Percentiles rank a stretch among this genome's conserved stretches.
These are phyloP conservation scores for Corylus heterophylla DNA, from an alignment of 306 rosid genomes.

Conservation along the genomic window DNA sequence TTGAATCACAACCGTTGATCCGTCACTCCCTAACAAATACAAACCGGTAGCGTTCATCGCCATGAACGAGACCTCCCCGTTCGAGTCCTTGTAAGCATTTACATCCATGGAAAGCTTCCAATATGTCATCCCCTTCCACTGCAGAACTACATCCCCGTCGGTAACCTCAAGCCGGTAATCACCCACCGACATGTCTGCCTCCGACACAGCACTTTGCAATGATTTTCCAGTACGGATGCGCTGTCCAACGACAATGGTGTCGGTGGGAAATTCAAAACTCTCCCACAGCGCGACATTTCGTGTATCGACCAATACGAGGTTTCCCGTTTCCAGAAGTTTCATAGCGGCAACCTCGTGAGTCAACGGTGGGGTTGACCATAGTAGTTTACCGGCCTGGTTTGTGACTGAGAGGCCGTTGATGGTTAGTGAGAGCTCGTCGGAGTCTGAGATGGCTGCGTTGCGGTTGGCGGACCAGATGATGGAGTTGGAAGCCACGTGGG, in stretches of 20 bases:
- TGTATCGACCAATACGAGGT: conserved; percentile 60
- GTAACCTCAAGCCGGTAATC: conserved; percentile 38
- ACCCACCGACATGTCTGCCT: conserved; percentile 51
- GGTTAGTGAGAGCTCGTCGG: conserved; percentile 54
- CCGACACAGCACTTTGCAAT: conserved; percentile 45
- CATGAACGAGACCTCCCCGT: conserved; percentile 49
- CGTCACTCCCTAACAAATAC: conserved; percentile 54
- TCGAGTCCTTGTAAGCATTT: conserved; percentile 41
- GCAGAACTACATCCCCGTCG: conserved; percentile 60
- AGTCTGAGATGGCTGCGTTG: conserved; percentile 49
- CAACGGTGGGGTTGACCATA: conserved; percentile 75
- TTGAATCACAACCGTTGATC: conserved; percentile 47
- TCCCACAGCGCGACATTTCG: conserved; percentile 78
- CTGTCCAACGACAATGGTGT: conserved; percentile 76
- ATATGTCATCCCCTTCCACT: conserved; percentile 72
- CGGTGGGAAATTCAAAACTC: conserved; percentile 75
- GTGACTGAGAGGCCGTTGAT: conserved; percentile 47
- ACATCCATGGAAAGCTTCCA: conserved; percentile 68
- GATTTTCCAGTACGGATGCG: conserved; percentile 44
- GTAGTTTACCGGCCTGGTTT: conserved; percentile 32
- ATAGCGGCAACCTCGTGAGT: conserved; percentile 42
- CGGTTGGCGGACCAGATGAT: conserved; percentile 85
- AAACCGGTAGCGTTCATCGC: conserved; percentile 54
- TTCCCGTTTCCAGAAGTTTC: conserved; percentile 63
- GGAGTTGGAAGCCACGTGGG: conserved; percentile 63